Percentiles rank a stretch among this genome's conserved stretches.
Evolutionary conservation across 176 grass and related monocot genomes (phyloP).

Genomic region (Avena insularis): DNA sequence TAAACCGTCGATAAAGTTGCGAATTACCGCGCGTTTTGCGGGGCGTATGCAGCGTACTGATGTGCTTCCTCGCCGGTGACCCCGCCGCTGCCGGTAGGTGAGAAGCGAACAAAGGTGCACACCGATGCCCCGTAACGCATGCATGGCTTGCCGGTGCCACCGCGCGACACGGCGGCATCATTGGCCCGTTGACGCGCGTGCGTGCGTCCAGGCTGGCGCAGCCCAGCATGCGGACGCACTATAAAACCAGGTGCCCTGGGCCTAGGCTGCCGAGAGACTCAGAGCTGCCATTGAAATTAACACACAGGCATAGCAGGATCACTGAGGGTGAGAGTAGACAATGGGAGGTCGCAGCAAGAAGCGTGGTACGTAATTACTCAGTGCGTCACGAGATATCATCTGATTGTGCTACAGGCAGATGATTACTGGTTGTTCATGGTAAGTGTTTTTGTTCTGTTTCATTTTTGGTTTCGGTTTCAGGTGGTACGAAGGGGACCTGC

Average conservation of each 20-base stretch:
- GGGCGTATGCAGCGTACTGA: not conserved
- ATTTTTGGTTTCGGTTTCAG: slow-evolving; percentile 7
- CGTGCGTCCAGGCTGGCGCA: slow-evolving; percentile 17
- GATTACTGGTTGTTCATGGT: not conserved
- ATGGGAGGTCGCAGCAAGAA: slow-evolving; percentile 42
- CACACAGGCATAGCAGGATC: not conserved
- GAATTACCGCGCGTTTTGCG: not conserved
- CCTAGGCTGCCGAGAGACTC: too few species aligned
- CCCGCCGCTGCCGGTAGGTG: not conserved
- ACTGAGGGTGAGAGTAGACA: not conserved
- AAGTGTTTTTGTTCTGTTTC: not conserved
- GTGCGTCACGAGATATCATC: not conserved
- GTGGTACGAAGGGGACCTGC: not conserved
- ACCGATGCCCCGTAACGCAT: not conserved
- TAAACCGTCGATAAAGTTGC: not conserved
- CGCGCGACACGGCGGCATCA: not conserved
- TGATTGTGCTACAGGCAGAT: not conserved
- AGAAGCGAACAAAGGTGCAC: slow-evolving; percentile 28
- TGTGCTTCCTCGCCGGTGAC: slow-evolving; percentile 33
- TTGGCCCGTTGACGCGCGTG: not conserved
- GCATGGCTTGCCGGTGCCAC: slow-evolving; percentile 16
- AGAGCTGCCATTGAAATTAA: not conserved
- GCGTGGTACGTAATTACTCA: not conserved
- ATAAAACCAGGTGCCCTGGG: slow-evolving; percentile 16
- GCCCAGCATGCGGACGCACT: not conserved